Conservation (phyloP, 768 basidiomycete species). For the Amylocystis lapponica region DNA sequence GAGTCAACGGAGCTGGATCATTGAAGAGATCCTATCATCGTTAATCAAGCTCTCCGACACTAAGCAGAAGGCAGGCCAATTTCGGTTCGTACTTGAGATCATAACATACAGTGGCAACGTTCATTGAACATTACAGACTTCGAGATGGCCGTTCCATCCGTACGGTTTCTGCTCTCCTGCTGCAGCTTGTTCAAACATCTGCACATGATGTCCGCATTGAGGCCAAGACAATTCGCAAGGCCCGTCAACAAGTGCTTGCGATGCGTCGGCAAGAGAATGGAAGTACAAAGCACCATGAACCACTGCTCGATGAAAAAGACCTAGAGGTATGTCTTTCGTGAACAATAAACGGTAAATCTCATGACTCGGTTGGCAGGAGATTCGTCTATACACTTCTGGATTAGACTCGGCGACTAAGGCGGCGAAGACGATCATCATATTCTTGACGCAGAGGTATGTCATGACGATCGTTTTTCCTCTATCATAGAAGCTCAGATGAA, state of each 20-base stretch:
- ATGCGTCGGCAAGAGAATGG: slow-evolving; percentile 61
- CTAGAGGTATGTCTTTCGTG: slow-evolving; percentile 39
- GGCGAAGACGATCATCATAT: slow-evolving; percentile 64
- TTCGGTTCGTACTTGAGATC: slow-evolving; percentile 54
- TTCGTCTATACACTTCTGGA: slow-evolving; percentile 62
- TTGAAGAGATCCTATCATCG: slow-evolving; percentile 93
- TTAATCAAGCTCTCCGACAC: slow-evolving; percentile 86
- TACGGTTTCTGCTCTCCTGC: slow-evolving; percentile 85
- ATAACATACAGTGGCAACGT: background rate
- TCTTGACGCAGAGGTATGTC: slow-evolving; percentile 27
- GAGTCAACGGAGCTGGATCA: slow-evolving; percentile 91
- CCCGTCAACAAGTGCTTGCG: slow-evolving; percentile 55
- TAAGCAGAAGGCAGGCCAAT: slow-evolving; percentile 87
- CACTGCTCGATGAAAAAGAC: slow-evolving; percentile 65
- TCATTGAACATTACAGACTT: slow-evolving; percentile 44
- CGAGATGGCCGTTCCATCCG: slow-evolving; percentile 89
- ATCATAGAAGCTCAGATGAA: background rate
- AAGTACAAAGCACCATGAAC: slow-evolving; percentile 42
- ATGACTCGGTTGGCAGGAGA: slow-evolving; percentile 42
- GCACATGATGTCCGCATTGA: slow-evolving; percentile 80
- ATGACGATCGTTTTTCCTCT: background rate
- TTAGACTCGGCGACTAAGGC: slow-evolving; percentile 80
- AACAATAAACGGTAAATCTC: background rate
- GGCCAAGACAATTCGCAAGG: slow-evolving; percentile 54
- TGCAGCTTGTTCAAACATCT: slow-evolving; percentile 96